Evolutionary conservation across 352 stramenopile genomes (phyloP), one percentile per base, ranked within the genome.

Genomic region (Poterioochromonas sp.): DNA sequence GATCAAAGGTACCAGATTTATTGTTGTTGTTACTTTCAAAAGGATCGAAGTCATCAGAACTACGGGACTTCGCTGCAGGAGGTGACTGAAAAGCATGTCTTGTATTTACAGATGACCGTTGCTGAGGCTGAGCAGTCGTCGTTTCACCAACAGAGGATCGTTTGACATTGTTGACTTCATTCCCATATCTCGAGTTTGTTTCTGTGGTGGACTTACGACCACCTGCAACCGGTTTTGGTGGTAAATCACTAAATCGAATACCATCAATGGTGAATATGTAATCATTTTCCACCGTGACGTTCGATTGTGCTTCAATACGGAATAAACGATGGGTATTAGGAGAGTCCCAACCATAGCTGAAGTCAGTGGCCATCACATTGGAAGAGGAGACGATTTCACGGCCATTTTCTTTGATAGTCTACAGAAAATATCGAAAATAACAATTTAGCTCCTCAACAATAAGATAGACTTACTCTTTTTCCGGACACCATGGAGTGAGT

Each of bases 221-320:
- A n/a, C n/a, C n/a, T n/a, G n/a, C n/a, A n/a, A n/a, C n/a, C n/a
- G n/a, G 47, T 26, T 58, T 58, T 26, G 15, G 47, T 26, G 62
- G 65, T 3, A 74, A 39, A 26, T 74, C 39, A 1, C 1, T 54
- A 39, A 39, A 74, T 37, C 26, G 37, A 5, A 74, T 18, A 58
- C 65, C 41, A 39, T 74, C 65, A 35, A 74, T 39, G 15, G 65
- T 35, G 40, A 74, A 74, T 34, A 54, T 54, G 40, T 58, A 74
- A 18, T 1, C 29, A 35, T 8, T 20, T 18, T 74, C 65, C 39
- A 22, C 40, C 15, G 20, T 35, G 11, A 74, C 12, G 0, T 1
- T 34, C 41, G 32, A 44, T 0, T 74, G 2, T 35, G 40, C 40
- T n/a, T 74, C 65, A 40, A 74, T 39, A n/a, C 65, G 37, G 53